These are phyloP conservation scores for Annulohypoxylon moriforme DNA, from an alignment of 495 filamentous ascomycete genomes.

Conservation along the genomic window DNA sequence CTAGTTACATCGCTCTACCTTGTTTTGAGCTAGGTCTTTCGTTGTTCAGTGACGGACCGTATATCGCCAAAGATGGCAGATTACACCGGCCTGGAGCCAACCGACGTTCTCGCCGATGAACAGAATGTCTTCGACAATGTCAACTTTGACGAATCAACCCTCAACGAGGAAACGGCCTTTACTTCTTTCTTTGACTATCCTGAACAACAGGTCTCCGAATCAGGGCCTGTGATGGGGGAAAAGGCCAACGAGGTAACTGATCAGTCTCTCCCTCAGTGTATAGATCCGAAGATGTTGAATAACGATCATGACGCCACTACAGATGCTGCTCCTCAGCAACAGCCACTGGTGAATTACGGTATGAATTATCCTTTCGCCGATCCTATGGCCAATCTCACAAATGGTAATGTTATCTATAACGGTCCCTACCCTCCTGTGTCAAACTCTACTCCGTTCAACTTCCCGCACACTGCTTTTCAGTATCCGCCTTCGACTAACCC, in stretches of 20 bases:
- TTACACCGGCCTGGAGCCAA: slow-evolving; percentile 15
- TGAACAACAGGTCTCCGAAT: not conserved
- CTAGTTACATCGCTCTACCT: slow-evolving; percentile 21
- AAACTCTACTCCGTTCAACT: not conserved
- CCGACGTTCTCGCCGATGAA: not conserved
- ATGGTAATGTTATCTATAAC: not conserved
- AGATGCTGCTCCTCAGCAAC: not conserved
- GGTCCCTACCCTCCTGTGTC: not conserved
- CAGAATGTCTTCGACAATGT: not conserved
- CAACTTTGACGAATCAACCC: slow-evolving; percentile 6
- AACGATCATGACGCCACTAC: not conserved
- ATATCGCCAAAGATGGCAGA: slow-evolving; percentile 3
- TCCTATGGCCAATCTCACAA: not conserved
- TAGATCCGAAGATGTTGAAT: slow-evolving; percentile 16
- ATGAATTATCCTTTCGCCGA: not conserved
- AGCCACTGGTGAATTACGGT: not conserved
- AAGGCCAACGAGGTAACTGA: not conserved
- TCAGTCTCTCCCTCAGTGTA: not conserved
- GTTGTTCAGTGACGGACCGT: slow-evolving; percentile 25
- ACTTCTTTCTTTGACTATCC: not conserved
- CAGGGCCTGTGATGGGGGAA: not conserved
- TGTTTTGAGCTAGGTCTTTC: not conserved
- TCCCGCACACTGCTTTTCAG: not conserved
- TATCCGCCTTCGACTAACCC: not conserved
- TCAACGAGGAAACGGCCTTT: not conserved